A percentile compares a stretch with the other conserved stretches of the same genome.
phyloP scores from a whole-genome alignment of 768 basidiomycete species.

The Neoboletus subvelutipes region DNA sequence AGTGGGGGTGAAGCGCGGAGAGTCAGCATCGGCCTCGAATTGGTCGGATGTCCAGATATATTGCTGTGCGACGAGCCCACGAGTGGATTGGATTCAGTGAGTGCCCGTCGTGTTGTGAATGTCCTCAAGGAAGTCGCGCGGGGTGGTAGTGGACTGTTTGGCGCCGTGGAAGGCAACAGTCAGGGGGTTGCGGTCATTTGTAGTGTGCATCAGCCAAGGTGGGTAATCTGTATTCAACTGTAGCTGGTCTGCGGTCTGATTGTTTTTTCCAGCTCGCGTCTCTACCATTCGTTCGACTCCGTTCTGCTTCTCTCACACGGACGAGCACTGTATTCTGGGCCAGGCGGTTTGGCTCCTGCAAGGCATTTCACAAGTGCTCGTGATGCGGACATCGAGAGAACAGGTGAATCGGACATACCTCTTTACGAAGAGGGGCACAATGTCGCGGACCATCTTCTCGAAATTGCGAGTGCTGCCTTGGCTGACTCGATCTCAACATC shows the following conservation, averaged over 20 bases:
- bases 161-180: constrained; percentile 30
- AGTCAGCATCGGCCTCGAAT: constrained; percentile 87
- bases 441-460: constrained; percentile 88
- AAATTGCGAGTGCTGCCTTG: constrained; percentile 74
- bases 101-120: constrained; percentile 75
- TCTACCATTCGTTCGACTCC: constrained; percentile 83
- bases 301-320: constrained; percentile 79
- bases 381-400: constrained; percentile 33
- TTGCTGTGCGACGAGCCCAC: constrained; percentile 89
- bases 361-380: constrained; percentile 54
- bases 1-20: constrained; percentile 91
- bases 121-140: constrained; percentile 77
- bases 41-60: constrained; percentile 82
- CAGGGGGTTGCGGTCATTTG: constrained; percentile 81
- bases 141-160: constrained; percentile 28
- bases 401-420: constrained; percentile 36
- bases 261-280: constrained; percentile 54
- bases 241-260: neutral
- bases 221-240: constrained; percentile 16
- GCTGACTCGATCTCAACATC: constrained; percentile 42
- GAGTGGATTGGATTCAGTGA: constrained; percentile 81
- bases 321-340: constrained; percentile 74
- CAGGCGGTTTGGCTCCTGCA: constrained; percentile 68
- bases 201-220: constrained; percentile 87
- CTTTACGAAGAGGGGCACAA: constrained; percentile 82